These are phyloP conservation scores for Heterobasidion occidentale DNA, from an alignment of 1,284 basidiomycete genomes.

Conservation along the genomic window DNA sequence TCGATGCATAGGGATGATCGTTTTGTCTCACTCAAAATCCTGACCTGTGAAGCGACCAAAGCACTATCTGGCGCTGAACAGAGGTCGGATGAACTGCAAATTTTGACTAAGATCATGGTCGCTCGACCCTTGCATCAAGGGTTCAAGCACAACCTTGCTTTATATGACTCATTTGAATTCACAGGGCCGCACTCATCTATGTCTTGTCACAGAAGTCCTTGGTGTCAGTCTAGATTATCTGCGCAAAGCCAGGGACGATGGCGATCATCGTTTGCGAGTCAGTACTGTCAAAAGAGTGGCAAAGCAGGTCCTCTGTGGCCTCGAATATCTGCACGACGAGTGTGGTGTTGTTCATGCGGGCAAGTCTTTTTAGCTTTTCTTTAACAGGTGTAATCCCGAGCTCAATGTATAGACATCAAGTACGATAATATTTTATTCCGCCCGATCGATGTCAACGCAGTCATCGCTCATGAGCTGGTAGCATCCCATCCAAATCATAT, in stretches of 20 bases:
- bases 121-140: not conserved
- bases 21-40: slow-evolving; percentile 40
- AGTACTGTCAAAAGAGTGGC: slow-evolving; percentile 36
- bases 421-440: not conserved
- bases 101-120: slow-evolving; percentile 2
- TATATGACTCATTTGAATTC: slow-evolving; percentile 6
- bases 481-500: slow-evolving; percentile 8
- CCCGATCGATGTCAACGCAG: not conserved
- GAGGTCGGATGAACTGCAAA: slow-evolving; percentile 7
- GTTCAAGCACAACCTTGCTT: not conserved
- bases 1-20: slow-evolving; percentile 23
- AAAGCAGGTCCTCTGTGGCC: slow-evolving; percentile 36
- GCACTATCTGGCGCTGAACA: slow-evolving; percentile 30
- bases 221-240: slow-evolving; percentile 29
- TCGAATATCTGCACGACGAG: slow-evolving; percentile 40
- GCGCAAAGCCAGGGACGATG: slow-evolving; percentile 19
- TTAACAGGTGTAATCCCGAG: not conserved
- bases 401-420: not conserved
- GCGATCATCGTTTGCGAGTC: slow-evolving; percentile 14
- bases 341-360: slow-evolving; percentile 30
- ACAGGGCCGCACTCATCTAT: slow-evolving; percentile 26
- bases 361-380: slow-evolving; percentile 6
- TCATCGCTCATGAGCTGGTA: slow-evolving; percentile 4
- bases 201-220: slow-evolving; percentile 41
- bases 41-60: slow-evolving; percentile 33